Evolutionary conservation across 2,329 filamentous ascomycete genomes (phyloP).

Genomic region (Cladosporium sp.): DNA sequence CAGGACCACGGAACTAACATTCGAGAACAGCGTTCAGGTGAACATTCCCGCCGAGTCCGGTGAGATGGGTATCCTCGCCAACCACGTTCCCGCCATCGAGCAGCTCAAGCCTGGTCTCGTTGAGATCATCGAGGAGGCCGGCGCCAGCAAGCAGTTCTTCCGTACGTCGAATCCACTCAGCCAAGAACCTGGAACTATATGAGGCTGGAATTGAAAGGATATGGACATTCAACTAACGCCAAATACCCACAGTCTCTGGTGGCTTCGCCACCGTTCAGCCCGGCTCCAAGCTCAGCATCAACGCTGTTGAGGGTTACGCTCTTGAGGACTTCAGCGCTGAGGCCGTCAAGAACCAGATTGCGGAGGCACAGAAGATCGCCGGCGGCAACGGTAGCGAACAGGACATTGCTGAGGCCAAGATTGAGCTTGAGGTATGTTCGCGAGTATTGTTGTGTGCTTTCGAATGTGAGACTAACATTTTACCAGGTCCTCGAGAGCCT

Average conservation of each 20-base stretch:
- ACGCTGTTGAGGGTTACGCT: conserved; percentile 92
- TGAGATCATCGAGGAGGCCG: conserved; percentile 92
- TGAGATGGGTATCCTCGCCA: conserved; percentile 99
- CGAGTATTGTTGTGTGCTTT: background rate
- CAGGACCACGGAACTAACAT: conserved; percentile 27
- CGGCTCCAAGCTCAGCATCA: conserved; percentile 93
- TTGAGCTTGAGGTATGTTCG: conserved; percentile 85
- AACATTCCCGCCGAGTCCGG: conserved; percentile 98
- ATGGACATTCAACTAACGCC: conserved; percentile 17
- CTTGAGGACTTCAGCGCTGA: conserved; percentile 94
- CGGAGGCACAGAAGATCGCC: conserved; percentile 94
- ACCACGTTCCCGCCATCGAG: conserved; percentile 98
- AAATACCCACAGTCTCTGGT: conserved; percentile 85
- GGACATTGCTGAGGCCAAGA: conserved; percentile 98
- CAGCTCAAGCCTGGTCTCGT: conserved; percentile 96
- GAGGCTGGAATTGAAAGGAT: background rate
- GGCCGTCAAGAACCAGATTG: conserved; percentile 83
- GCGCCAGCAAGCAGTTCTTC: conserved; percentile 95
- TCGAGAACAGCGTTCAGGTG: conserved; percentile 77
- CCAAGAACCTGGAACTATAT: conserved; percentile 6
- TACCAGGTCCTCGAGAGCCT: conserved; percentile 77
- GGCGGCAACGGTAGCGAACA: conserved; percentile 89
- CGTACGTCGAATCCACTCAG: conserved; percentile 61
- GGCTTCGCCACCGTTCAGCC: conserved; percentile 97
- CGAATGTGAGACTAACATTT: conserved; percentile 17